A percentile compares a stretch with the other conserved stretches of the same genome.
Evolutionary conservation across 305 asterid species (phyloP).

Genomic region (Rubia peregrina): DNA sequence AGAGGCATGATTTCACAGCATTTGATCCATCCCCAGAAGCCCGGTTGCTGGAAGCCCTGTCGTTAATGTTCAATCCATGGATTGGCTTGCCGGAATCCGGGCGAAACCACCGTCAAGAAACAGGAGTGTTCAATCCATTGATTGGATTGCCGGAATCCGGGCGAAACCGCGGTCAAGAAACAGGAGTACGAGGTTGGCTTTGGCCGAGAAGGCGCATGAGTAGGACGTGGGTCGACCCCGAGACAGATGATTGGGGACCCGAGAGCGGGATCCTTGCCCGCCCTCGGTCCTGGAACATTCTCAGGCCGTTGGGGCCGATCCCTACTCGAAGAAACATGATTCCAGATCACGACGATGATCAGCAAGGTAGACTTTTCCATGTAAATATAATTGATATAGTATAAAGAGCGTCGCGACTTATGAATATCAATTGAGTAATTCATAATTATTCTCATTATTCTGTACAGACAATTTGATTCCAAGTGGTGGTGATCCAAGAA

Average conservation of each 20-base stretch:
- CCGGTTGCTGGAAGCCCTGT: conserved; percentile 63
- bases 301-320: conserved; percentile 33
- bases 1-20: conserved; percentile 54
- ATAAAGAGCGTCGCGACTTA: too few relatives aligned
- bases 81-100: conserved; percentile 14
- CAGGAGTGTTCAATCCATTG: conserved; percentile 26
- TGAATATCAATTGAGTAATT: too few relatives aligned
- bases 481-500: conserved; percentile 42
- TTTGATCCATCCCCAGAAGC: conserved; percentile 82
- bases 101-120: conserved; percentile 15
- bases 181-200: conserved; percentile 18
- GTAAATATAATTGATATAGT: too few relatives aligned
- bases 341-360: conserved; percentile 22
- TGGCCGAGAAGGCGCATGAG: conserved; percentile 40
- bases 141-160: conserved; percentile 15
- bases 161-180: conserved; percentile 15
- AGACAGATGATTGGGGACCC: conserved; percentile 44
- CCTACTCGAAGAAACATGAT: conserved; percentile 12
- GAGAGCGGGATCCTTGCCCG: conserved; percentile 74
- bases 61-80: conserved; percentile 35
- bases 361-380: conserved; percentile 11
- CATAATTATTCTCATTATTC: too few relatives aligned
- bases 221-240: not conserved
- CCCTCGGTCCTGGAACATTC: conserved; percentile 55
- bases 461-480: conserved; percentile 21